Evolutionary conservation across 164 flowering plant genomes (phyloP).

Genomic region (Protea cynaroides): DNA sequence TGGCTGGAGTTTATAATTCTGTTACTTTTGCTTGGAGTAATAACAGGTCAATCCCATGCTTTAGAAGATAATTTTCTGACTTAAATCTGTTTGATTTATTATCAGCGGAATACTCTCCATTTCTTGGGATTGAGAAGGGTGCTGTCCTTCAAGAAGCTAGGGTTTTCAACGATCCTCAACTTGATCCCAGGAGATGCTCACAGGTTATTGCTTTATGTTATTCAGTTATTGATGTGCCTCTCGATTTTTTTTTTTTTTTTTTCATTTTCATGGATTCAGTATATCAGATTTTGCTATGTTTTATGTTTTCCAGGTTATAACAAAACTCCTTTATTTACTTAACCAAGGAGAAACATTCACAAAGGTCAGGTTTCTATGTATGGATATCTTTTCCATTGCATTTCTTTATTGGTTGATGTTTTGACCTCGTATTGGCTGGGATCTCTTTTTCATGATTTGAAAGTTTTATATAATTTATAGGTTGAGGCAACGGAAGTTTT

Average conservation of each 20-base stretch:
- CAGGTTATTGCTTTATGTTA: constrained; percentile 45
- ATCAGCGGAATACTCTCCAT: constrained; percentile 88
- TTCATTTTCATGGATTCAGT: not conserved
- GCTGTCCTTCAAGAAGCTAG: constrained; percentile 98
- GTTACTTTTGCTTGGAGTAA: not conserved
- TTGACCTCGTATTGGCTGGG: not conserved
- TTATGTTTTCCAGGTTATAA: constrained; percentile 58
- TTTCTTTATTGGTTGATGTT: not conserved
- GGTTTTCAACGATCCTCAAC: constrained; percentile 95
- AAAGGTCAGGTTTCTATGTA: constrained; percentile 43
- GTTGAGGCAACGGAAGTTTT: constrained; percentile 96
- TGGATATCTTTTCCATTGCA: not conserved
- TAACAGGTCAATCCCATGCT: not conserved
- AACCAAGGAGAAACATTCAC: constrained; percentile 95
- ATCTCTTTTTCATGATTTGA: not conserved
- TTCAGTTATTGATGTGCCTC: not conserved
- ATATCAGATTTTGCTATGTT: not conserved
- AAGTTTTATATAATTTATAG: constrained; percentile 24
- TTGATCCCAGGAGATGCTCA: constrained; percentile 87
- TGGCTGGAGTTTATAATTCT: not conserved
- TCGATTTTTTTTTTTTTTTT: not conserved
- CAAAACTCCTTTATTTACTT: constrained; percentile 84
- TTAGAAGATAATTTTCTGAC: not conserved
- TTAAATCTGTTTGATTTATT: not conserved
- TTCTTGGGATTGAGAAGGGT: constrained; percentile 92